A percentile compares a stretch with the other conserved stretches of the same genome.
Evolutionary conservation across 345 rosid genomes (phyloP).

Genomic region (Limnanthes douglasii): DNA sequence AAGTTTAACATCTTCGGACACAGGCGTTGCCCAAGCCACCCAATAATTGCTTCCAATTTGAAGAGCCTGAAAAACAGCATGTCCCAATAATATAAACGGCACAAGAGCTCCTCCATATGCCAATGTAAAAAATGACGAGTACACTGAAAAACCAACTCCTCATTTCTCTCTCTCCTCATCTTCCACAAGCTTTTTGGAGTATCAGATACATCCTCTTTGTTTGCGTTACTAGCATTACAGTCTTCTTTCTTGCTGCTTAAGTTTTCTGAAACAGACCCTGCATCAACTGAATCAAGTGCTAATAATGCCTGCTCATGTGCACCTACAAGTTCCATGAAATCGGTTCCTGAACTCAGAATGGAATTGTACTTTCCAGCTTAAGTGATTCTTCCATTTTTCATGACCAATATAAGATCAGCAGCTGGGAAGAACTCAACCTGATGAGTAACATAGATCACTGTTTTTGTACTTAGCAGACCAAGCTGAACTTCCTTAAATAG

Average conservation of each 20-base stretch:
- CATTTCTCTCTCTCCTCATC: slow-evolving; percentile 89
- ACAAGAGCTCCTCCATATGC: slow-evolving; percentile 67
- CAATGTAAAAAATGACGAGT: slow-evolving; percentile 48
- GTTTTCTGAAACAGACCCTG: slow-evolving; percentile 16
- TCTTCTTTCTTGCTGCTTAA: slow-evolving; percentile 9
- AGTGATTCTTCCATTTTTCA: slow-evolving; percentile 66
- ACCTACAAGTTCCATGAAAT: slow-evolving; percentile 65
- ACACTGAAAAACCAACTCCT: slow-evolving; percentile 40
- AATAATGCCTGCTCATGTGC: slow-evolving; percentile 58
- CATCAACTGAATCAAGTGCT: slow-evolving; percentile 27
- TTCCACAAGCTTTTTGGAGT: slow-evolving; percentile 39
- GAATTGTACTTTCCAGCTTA: slow-evolving; percentile 65
- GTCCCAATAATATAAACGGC: slow-evolving; percentile 53
- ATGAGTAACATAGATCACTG: slow-evolving; percentile 72
- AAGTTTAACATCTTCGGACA: slow-evolving; percentile 37
- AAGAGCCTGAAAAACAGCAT: slow-evolving; percentile 41
- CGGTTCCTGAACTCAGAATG: slow-evolving; percentile 45
- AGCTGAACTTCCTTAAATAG: slow-evolving; percentile 65
- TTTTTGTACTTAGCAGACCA: slow-evolving; percentile 34
- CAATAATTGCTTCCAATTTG: slow-evolving; percentile 79
- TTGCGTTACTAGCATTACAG: slow-evolving; percentile 8
- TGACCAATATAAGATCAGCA: slow-evolving; percentile 65
- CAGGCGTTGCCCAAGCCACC: slow-evolving; percentile 82
- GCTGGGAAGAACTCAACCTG: slow-evolving; percentile 75
- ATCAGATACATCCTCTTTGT: slow-evolving; percentile 20